Evolutionary conservation across 768 basidiomycete species (phyloP).

Genomic region (Leccinum disarticulatum): DNA sequence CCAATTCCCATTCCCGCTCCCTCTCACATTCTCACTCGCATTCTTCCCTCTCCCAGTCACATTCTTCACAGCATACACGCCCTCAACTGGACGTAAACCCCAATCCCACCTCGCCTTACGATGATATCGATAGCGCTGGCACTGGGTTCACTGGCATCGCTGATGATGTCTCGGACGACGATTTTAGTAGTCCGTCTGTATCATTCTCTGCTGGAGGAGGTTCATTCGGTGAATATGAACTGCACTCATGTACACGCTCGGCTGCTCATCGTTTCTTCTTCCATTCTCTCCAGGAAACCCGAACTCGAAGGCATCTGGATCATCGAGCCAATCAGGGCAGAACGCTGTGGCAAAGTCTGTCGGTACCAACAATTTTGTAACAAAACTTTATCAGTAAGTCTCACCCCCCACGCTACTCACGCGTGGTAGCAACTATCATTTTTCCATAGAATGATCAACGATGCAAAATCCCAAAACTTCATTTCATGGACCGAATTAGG

Average conservation of each 20-base stretch:
- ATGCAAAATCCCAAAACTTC: slow-evolving; percentile 74
- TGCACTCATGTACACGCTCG: neutral
- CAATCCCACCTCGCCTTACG: slow-evolving; percentile 41
- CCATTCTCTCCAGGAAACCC: slow-evolving; percentile 4
- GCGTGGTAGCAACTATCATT: neutral
- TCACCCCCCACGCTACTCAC: neutral
- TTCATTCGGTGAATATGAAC: slow-evolving; percentile 5
- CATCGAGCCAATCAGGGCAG: slow-evolving; percentile 39
- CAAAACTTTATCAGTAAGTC: slow-evolving; percentile 82
- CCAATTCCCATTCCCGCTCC: slow-evolving; percentile 19
- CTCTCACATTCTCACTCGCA: slow-evolving; percentile 24
- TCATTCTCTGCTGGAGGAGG: slow-evolving; percentile 12
- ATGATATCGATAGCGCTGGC: slow-evolving; percentile 57
- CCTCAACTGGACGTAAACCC: slow-evolving; percentile 32
- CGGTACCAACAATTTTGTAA: slow-evolving; percentile 78
- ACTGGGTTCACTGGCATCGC: slow-evolving; percentile 16
- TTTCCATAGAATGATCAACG: slow-evolving; percentile 75
- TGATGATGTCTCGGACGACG: slow-evolving; percentile 30
- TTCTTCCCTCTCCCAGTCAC: slow-evolving; percentile 22
- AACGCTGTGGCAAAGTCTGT: slow-evolving; percentile 65
- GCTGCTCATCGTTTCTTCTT: neutral
- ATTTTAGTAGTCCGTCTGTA: slow-evolving; percentile 19
- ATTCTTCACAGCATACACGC: slow-evolving; percentile 17
- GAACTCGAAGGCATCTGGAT: slow-evolving; percentile 17
- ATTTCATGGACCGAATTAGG: slow-evolving; percentile 84